Conservation (phyloP, 306 rosid genomes). For the Prunus davidiana region DNA sequence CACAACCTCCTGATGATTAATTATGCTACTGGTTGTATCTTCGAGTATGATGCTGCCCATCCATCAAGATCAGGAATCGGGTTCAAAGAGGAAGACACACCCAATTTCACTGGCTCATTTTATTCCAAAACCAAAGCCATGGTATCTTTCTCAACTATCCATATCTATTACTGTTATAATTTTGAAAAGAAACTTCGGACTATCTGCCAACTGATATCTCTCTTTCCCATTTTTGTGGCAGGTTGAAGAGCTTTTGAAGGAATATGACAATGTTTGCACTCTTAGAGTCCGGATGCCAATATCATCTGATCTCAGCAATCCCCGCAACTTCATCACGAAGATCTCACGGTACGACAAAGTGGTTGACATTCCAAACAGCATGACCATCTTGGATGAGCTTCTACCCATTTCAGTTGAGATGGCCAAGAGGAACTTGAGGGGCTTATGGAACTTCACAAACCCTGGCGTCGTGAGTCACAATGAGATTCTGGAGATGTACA, state of each 20-base stretch:
- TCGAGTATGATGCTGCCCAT: slow-evolving; percentile 39
- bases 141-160: slow-evolving; percentile 23
- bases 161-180: not conserved
- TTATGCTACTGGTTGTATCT: slow-evolving; percentile 43
- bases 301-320: slow-evolving; percentile 52
- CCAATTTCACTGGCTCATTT: slow-evolving; percentile 35
- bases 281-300: slow-evolving; percentile 55
- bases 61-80: slow-evolving; percentile 37
- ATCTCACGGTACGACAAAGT: slow-evolving; percentile 44
- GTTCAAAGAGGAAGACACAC: slow-evolving; percentile 38
- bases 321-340: slow-evolving; percentile 57
- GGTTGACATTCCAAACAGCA: slow-evolving; percentile 48
- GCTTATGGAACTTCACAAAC: slow-evolving; percentile 62
- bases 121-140: slow-evolving; percentile 50
- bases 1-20: slow-evolving; percentile 39
- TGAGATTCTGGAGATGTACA: slow-evolving; percentile 68
- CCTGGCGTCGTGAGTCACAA: slow-evolving; percentile 55
- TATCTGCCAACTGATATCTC: not conserved
- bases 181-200: not conserved
- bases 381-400: slow-evolving; percentile 59
- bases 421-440: slow-evolving; percentile 50
- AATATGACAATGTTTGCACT: slow-evolving; percentile 59
- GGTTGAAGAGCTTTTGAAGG: slow-evolving; percentile 60
- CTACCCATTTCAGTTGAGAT: slow-evolving; percentile 58
- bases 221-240: slow-evolving; percentile 16